Evolutionary conservation across 1,284 basidiomycete species (phyloP).

Genomic region (Cryptococcus sp.): DNA sequence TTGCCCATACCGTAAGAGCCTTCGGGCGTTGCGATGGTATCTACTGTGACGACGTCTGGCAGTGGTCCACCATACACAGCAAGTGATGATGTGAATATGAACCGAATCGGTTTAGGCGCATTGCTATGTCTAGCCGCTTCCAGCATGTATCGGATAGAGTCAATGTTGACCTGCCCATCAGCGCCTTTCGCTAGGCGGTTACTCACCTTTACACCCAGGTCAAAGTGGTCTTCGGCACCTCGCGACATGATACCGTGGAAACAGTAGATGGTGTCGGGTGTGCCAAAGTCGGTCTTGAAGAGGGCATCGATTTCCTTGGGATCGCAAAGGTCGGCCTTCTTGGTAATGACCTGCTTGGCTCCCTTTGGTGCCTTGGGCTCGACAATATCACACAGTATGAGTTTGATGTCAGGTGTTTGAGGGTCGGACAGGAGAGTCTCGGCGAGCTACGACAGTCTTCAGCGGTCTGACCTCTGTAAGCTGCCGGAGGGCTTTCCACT

Average conservation of each 20-base stretch:
- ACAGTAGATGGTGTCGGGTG: conserved; percentile 56
- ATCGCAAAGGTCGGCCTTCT: conserved; percentile 60
- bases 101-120: conserved; percentile 53
- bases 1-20: conserved; percentile 65
- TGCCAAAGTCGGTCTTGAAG: conserved; percentile 45
- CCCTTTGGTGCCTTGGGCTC: conserved; percentile 57
- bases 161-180: conserved; percentile 58
- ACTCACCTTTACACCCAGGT: conserved; percentile 59
- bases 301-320: conserved; percentile 55
- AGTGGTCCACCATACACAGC: conserved; percentile 66
- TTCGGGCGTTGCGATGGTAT: conserved; percentile 62
- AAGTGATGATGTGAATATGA: conserved; percentile 66
- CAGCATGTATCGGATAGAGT: conserved; percentile 61
- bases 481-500: conserved; percentile 7
- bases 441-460: conserved; percentile 30
- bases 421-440: conserved; percentile 42
- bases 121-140: conserved; percentile 55
- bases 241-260: conserved; percentile 67
- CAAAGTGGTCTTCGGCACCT: conserved; percentile 63
- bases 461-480: neutral
- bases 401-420: conserved; percentile 42
- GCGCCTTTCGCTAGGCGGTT: neutral
- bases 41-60: conserved; percentile 58
- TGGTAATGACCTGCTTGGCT: conserved; percentile 49
- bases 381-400: conserved; percentile 54